Evolutionary conservation across 2,329 filamentous ascomycete genomes (phyloP), one percentile per base, ranked within the genome.

Genomic region (Fusarium dimerum): DNA sequence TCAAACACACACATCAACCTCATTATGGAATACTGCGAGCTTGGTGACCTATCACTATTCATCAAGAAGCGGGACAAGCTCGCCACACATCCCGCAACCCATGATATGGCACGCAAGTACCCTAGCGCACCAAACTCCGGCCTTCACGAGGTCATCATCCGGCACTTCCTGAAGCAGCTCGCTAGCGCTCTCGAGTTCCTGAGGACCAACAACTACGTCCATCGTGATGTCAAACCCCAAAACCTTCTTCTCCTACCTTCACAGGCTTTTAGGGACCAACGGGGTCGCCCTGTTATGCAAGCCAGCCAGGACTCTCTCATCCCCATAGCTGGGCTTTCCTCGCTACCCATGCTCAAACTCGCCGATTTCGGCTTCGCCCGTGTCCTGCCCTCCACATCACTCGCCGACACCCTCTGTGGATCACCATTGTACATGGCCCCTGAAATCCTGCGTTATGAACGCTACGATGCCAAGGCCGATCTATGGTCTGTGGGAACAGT

Each of bases 291-390:
- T 16, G 86, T 94, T 52, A 86, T 94, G 69, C 82, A 81, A 54
- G 88, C 87, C 47, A 92, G 89, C 65, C 86, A 88, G 41, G 85
- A 92, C 68, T 92, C 91, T 1, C 78, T 94, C 50, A 88, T 90
- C 42, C 92, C 93, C 5, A 83, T 87, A 26, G 87, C 87, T 26
- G 94, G 94, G 8, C 77, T 99, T 30, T 80, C 84, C 48, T 94
- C 92, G 16, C 75, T 99, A 40, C 94, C 94, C 5, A 95, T 97
- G 88, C 83, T 99, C 54, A 99, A 99, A 76, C 87, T 99, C 63
- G 94, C 94, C 51, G 94, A 99, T 75, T 99, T 99, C 68, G 94
- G 94, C n/a, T 99, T 99, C 69, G 94, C 94, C 50, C 86, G 94
- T 50, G 91, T 95, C 50, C 77, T 99, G 45, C 93, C 94, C 2